Conservation (phyloP, 768 basidiomycete species). For the Suillus discolor region DNA sequence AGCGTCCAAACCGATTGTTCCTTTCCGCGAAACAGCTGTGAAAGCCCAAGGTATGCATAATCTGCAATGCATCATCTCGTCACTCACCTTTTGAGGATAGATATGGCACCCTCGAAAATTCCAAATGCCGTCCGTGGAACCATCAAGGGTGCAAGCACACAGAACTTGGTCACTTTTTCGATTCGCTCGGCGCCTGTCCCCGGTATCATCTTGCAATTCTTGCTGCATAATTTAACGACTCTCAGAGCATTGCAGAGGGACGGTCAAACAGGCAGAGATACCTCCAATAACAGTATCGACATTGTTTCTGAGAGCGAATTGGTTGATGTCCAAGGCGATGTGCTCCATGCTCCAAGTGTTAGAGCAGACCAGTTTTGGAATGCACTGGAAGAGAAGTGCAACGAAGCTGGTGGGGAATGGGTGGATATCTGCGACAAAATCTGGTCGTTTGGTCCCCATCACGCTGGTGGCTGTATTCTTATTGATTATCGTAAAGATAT, state of each 20-base stretch:
- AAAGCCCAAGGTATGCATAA: conserved; percentile 62
- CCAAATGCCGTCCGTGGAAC: conserved; percentile 75
- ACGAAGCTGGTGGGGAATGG: conserved; percentile 81
- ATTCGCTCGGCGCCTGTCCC: conserved; percentile 86
- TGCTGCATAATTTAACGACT: conserved; percentile 69
- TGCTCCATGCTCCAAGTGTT: conserved; percentile 64
- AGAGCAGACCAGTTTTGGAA: conserved; percentile 82
- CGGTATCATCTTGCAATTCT: conserved; percentile 66
- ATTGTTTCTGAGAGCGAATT: conserved; percentile 37
- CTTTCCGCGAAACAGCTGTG: conserved; percentile 94
- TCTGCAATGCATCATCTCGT: conserved; percentile 4
- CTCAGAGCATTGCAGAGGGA: conserved; percentile 63
- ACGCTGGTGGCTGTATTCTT: conserved; percentile 83
- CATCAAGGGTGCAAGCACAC: conserved; percentile 65
- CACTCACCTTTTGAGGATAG: conserved; percentile 39
- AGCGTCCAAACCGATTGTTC: conserved; percentile 93
- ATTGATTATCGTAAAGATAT: conserved; percentile 66
- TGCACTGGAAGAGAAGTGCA: conserved; percentile 61
- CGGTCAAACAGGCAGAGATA: conserved; percentile 41
- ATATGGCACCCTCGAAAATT: conserved; percentile 87
- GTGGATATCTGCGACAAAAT: conserved; percentile 63
- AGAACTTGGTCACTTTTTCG: conserved; percentile 76
- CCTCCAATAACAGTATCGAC: conserved; percentile 14
- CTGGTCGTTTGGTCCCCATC: conserved; percentile 92
- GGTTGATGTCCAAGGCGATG: conserved; percentile 55